A percentile compares a stretch with the other conserved stretches of the same genome.
These are phyloP conservation scores for Pilatotrama ljubarskyi DNA, from an alignment of 768 basidiomycete genomes.

Conservation along the genomic window DNA sequence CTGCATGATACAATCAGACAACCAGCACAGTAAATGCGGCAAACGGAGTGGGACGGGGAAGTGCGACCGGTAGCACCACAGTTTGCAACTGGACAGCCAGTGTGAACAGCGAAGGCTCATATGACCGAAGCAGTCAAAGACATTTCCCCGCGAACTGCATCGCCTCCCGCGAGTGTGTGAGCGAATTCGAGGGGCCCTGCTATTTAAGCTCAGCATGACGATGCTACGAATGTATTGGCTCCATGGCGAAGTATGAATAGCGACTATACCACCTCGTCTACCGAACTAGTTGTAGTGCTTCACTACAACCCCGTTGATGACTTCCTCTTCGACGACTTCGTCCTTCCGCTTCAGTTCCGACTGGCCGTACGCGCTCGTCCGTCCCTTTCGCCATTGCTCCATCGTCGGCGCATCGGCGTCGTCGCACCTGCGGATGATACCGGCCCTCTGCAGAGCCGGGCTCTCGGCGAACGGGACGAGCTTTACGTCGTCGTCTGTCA, in stretches of 20 bases:
- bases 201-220: background rate
- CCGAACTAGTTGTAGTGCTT: conserved; percentile 35
- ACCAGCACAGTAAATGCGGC: too few relatives aligned
- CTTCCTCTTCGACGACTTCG: conserved; percentile 34
- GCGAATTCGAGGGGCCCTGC: background rate
- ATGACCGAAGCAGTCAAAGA: background rate
- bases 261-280: background rate
- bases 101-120: background rate
- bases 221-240: background rate
- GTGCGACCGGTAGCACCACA: too few relatives aligned
- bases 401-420: conserved; percentile 31
- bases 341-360: conserved; percentile 31
- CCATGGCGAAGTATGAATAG: background rate
- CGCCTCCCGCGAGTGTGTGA: conserved; percentile 2
- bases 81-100: too few relatives aligned
- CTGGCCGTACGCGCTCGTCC: conserved; percentile 33
- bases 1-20: too few relatives aligned
- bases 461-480: conserved; percentile 33
- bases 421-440: conserved; percentile 30
- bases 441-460: conserved; percentile 34
- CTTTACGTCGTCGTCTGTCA: conserved; percentile 33
- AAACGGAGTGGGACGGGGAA: too few relatives aligned
- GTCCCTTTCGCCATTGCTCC: conserved; percentile 34
- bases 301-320: conserved; percentile 35
- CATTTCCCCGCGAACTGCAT: background rate